Conservation (phyloP, 192 early-diverging fungal species). For the Radiomyces spectabilis region DNA sequence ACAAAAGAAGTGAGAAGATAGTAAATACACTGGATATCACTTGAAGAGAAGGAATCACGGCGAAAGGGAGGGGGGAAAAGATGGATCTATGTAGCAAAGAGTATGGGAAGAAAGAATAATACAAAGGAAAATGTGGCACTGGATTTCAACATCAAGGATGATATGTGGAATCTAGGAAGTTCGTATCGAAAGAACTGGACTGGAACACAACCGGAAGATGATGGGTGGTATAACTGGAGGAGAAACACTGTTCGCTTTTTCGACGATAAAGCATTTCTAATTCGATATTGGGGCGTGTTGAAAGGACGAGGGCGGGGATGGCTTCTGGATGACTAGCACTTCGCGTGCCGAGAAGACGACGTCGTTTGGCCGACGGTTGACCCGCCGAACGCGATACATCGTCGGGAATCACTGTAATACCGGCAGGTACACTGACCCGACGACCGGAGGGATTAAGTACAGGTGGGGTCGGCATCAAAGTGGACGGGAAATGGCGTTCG, state of each 20-base stretch:
- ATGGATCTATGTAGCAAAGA: background rate
- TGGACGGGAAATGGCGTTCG: constrained; percentile 1
- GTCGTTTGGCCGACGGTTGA: background rate
- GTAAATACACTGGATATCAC: too few species aligned
- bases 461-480: background rate
- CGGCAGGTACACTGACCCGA: constrained; percentile 28
- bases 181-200: too few species aligned
- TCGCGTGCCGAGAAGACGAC: background rate
- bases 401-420: constrained; percentile 29
- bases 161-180: too few species aligned
- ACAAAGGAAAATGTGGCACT: background rate
- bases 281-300: too few species aligned
- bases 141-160: too few species aligned
- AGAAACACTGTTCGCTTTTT: too few species aligned
- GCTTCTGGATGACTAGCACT: background rate
- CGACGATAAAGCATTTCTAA: too few species aligned
- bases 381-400: background rate
- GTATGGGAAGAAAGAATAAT: background rate
- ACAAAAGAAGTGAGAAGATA: too few species aligned
- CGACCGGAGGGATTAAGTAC: constrained; percentile 10
- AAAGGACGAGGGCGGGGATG: background rate
- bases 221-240: too few species aligned
- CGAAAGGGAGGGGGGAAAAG: too few species aligned
- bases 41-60: too few species aligned
- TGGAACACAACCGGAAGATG: too few species aligned